Evolutionary conservation across 768 basidiomycete species (phyloP).

Genomic region (Dacryopinax spathularia): DNA sequence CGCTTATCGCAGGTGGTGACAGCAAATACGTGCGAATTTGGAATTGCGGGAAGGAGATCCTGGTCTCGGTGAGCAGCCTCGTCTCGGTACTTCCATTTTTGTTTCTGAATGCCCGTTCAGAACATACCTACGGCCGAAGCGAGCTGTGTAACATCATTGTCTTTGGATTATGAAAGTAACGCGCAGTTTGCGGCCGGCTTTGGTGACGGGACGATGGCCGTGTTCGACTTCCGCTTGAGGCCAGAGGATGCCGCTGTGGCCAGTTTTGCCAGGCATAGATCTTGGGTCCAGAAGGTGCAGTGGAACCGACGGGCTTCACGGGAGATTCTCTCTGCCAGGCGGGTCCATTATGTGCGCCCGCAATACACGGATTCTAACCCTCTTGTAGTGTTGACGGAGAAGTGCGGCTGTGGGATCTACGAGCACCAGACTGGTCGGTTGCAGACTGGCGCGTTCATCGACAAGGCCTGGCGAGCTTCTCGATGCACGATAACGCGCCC

Average conservation of each 20-base stretch:
- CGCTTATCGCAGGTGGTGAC: slow-evolving; percentile 81
- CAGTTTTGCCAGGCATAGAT: slow-evolving; percentile 58
- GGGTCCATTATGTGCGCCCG: slow-evolving; percentile 16
- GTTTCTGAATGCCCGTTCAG: slow-evolving; percentile 28
- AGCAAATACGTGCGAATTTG: slow-evolving; percentile 77
- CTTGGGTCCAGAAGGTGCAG: slow-evolving; percentile 84
- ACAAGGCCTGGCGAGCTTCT: slow-evolving; percentile 67
- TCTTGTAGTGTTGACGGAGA: slow-evolving; percentile 64
- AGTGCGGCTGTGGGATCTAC: slow-evolving; percentile 82
- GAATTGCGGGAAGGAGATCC: slow-evolving; percentile 83
- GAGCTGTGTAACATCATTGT: slow-evolving; percentile 74
- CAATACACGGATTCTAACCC: neutral
- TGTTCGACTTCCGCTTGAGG: slow-evolving; percentile 83
- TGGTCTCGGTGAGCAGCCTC: slow-evolving; percentile 20
- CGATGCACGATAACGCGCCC: slow-evolving; percentile 67
- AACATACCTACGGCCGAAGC: slow-evolving; percentile 82
- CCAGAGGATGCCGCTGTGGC: slow-evolving; percentile 72
- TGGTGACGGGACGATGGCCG: slow-evolving; percentile 75
- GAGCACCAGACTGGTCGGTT: slow-evolving; percentile 44
- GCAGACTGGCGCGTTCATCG: slow-evolving; percentile 52
- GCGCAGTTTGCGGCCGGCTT: slow-evolving; percentile 81
- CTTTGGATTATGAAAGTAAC: slow-evolving; percentile 59
- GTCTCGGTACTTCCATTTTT: slow-evolving; percentile 39
- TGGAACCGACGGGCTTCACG: slow-evolving; percentile 57
- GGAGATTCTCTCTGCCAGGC: slow-evolving; percentile 82